Percentiles rank a stretch among this genome's conserved stretches.
These are phyloP conservation scores for Candida taoyuanica DNA, from an alignment of 805 yeast species.

Conservation along the genomic window DNA sequence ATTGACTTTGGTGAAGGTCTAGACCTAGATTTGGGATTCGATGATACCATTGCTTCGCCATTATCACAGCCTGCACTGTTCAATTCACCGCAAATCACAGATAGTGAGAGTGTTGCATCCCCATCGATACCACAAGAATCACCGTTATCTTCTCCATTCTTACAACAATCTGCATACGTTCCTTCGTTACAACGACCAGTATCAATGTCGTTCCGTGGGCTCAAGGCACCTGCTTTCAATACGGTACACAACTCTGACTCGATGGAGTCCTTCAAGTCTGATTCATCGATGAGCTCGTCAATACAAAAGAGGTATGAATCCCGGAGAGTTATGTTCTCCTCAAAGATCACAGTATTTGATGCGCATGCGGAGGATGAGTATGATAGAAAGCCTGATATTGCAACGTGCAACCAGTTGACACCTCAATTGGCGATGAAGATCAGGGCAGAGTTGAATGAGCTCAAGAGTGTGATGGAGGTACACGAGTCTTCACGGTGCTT, in stretches of 20 bases:
- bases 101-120: background rate
- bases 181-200: slow-evolving; percentile 30
- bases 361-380: slow-evolving; percentile 81
- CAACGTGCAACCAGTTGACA: slow-evolving; percentile 88
- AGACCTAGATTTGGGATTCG: slow-evolving; percentile 31
- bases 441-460: slow-evolving; percentile 74
- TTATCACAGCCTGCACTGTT: slow-evolving; percentile 18
- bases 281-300: slow-evolving; percentile 2
- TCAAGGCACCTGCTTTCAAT: slow-evolving; percentile 54
- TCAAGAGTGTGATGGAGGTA: slow-evolving; percentile 77
- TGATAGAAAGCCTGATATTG: slow-evolving; percentile 88
- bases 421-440: slow-evolving; percentile 83
- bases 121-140: too few species aligned
- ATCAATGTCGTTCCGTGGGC: slow-evolving; percentile 55
- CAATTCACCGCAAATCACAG: slow-evolving; percentile 9
- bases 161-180: slow-evolving; percentile 19
- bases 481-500: slow-evolving; percentile 75
- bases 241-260: slow-evolving; percentile 24
- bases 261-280: slow-evolving; percentile 18
- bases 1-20: slow-evolving; percentile 43
- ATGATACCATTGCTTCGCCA: slow-evolving; percentile 11
- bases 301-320: too few species aligned
- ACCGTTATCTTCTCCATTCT: slow-evolving; percentile 22
- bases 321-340: slow-evolving; percentile 64
- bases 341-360: slow-evolving; percentile 77